phyloP scores from a whole-genome alignment of 192 early-diverging fungal genomes.

The Coemansia sp. region DNA sequence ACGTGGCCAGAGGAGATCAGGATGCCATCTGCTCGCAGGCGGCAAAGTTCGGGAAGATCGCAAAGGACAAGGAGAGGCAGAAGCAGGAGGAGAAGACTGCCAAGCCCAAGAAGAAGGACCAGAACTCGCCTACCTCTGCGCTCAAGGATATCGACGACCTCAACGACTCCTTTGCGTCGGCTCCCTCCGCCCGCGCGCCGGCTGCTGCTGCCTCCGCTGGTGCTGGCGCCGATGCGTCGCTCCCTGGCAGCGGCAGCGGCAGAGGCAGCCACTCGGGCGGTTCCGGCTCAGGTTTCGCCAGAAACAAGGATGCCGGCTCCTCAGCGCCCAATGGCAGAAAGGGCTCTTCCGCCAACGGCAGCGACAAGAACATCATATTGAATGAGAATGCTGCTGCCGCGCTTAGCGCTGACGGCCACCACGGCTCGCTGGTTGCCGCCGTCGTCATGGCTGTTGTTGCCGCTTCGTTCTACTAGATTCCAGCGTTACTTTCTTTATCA shows the following conservation, averaged over 20 bases:
- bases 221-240: background rate
- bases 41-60: slow-evolving; percentile 48
- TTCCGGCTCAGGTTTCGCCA: background rate
- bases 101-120: slow-evolving; percentile 28
- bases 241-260: background rate
- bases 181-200: slow-evolving; percentile 5
- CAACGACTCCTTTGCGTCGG: slow-evolving; percentile 7
- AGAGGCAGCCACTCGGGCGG: background rate
- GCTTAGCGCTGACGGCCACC: background rate
- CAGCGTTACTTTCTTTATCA: background rate
- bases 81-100: slow-evolving; percentile 31
- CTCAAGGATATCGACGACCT: slow-evolving; percentile 44
- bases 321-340: background rate
- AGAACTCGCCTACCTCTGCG: background rate
- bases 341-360: slow-evolving; percentile 4
- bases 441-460: background rate
- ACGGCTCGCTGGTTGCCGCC: background rate
- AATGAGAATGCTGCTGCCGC: background rate
- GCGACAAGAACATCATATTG: slow-evolving; percentile 14
- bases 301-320: background rate
- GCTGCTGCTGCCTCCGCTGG: background rate
- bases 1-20: slow-evolving; percentile 40
- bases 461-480: background rate
- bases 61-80: slow-evolving; percentile 50
- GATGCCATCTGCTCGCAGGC: slow-evolving; percentile 44